Conservation (phyloP, 768 basidiomycete species). For the Pisolithus sp. region DNA sequence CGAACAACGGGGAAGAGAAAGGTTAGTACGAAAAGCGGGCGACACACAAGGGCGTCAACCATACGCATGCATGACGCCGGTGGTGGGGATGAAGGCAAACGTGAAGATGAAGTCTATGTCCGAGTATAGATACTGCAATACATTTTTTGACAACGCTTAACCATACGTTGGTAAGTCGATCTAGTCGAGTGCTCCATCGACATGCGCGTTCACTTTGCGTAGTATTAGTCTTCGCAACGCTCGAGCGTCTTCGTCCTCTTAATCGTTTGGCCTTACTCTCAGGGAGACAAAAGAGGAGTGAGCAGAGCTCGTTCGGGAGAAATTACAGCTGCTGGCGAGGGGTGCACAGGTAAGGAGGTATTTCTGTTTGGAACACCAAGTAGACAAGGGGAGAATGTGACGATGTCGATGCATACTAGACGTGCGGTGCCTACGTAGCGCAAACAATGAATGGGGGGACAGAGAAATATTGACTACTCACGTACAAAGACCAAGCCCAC, state of each 20-base stretch:
- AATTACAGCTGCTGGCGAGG: slow-evolving; percentile 14
- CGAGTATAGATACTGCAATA: slow-evolving; percentile 42
- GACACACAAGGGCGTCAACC: too few species aligned
- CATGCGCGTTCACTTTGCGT: slow-evolving; percentile 56
- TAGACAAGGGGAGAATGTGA: slow-evolving; percentile 11
- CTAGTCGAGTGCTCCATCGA: slow-evolving; percentile 56
- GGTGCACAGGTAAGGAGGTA: slow-evolving; percentile 11
- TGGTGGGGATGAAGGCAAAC: not conserved
- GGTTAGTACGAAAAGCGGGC: too few species aligned
- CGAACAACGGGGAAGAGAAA: not conserved
- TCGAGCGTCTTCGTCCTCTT: slow-evolving; percentile 59
- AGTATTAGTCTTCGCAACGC: slow-evolving; percentile 56
- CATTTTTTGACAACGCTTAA: slow-evolving; percentile 59
- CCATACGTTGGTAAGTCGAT: slow-evolving; percentile 55
- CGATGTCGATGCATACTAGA: slow-evolving; percentile 12
- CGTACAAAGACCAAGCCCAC: slow-evolving; percentile 31
- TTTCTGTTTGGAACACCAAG: slow-evolving; percentile 2
- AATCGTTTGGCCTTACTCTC: slow-evolving; percentile 42
- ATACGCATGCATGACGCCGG: not conserved
- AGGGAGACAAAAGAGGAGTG: slow-evolving; percentile 39
- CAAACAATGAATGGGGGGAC: too few species aligned
- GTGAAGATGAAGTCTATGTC: slow-evolving; percentile 1
- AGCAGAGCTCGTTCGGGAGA: slow-evolving; percentile 19
- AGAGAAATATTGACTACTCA: too few species aligned
- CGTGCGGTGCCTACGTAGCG: too few species aligned